Evolutionary conservation across 2,329 filamentous ascomycete genomes (phyloP).

Genomic region (Aurifilum marmelostoma): DNA sequence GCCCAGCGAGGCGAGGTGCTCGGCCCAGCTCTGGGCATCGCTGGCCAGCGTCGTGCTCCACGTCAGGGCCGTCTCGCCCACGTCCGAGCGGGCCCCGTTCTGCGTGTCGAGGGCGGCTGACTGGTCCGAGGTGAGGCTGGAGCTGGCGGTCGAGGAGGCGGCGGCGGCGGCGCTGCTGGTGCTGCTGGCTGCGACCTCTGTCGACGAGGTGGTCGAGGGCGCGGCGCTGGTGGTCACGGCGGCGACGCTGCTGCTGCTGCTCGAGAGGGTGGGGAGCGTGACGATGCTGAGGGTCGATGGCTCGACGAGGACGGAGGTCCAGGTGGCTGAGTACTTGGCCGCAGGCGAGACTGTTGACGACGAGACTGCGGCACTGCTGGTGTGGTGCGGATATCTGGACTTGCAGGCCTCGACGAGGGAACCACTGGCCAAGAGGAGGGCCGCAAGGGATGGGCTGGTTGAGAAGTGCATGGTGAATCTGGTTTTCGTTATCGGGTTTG

Average conservation of each 20-base stretch:
- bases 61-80: conserved; percentile 24
- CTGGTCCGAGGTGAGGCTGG: conserved; percentile 25
- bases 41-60: conserved; percentile 29
- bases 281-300: neutral
- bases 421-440: conserved; percentile 23
- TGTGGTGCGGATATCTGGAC: conserved; percentile 2
- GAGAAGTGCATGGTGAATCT: conserved; percentile 25
- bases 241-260: neutral
- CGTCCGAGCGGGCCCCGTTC: conserved; percentile 29
- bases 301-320: conserved; percentile 1
- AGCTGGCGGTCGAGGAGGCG: conserved; percentile 2
- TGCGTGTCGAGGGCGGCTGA: conserved; percentile 27
- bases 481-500: neutral
- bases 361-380: neutral
- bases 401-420: conserved; percentile 17
- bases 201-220: neutral
- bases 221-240: conserved; percentile 15
- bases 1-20: conserved; percentile 26
- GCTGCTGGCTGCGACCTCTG: neutral
- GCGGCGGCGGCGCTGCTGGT: neutral
- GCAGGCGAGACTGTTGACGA: conserved; percentile 3
- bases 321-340: conserved; percentile 4
- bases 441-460: conserved; percentile 25
- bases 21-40: conserved; percentile 30
- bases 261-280: neutral